phyloP scores from a whole-genome alignment of 768 basidiomycete genomes.

The Naganishia vishniacii region DNA sequence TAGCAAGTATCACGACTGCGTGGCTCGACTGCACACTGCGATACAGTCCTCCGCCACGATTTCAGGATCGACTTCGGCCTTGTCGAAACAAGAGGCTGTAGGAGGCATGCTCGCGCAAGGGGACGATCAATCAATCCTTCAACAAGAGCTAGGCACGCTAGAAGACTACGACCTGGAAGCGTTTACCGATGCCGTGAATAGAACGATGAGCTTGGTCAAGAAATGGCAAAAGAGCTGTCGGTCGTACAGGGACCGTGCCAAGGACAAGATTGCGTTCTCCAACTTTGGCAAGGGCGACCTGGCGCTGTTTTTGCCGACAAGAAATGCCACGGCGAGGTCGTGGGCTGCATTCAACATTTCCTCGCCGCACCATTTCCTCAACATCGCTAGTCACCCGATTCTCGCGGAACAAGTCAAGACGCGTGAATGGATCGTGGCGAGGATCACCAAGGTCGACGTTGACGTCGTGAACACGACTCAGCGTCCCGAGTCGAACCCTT shows the following conservation, averaged over 20 bases:
- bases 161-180: conserved; percentile 69
- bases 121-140: conserved; percentile 29
- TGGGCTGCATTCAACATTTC: conserved; percentile 89
- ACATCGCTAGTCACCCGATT: conserved; percentile 63
- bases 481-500: conserved; percentile 37
- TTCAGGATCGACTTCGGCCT: conserved; percentile 32
- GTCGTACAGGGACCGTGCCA: conserved; percentile 88
- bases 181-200: conserved; percentile 74
- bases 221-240: conserved; percentile 99
- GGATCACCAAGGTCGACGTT: conserved; percentile 44
- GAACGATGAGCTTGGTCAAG: conserved; percentile 65
- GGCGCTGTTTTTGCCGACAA: conserved; percentile 88
- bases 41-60: conserved; percentile 44
- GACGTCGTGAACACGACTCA: conserved; percentile 32
- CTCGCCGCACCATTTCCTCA: conserved; percentile 95
- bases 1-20: conserved; percentile 44
- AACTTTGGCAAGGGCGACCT: conserved; percentile 94
- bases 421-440: conserved; percentile 60
- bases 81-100: neutral
- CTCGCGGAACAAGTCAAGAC: conserved; percentile 83
- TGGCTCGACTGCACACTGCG: conserved; percentile 36
- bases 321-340: conserved; percentile 84
- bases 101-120: conserved; percentile 19
- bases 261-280: conserved; percentile 91
- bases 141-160: conserved; percentile 35